Evolutionary conservation across 169 alveolate species (phyloP), one percentile per base, ranked within the genome.

Genomic region (Fabrea salina): DNA sequence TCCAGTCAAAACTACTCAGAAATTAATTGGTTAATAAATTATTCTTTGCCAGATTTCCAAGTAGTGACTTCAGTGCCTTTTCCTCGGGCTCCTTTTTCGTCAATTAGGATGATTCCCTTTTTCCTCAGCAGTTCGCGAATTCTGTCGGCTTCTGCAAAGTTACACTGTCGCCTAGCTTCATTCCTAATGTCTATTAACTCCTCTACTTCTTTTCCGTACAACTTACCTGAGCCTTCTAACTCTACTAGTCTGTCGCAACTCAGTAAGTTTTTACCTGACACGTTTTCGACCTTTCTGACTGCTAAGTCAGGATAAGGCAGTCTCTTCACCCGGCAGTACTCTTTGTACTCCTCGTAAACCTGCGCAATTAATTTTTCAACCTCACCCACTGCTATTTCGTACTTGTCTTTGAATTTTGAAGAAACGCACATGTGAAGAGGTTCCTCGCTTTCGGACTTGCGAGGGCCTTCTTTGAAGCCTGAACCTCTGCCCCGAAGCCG

Each of bases 401-500:
- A 86, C 59, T 86, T 90, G 56, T 91, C 91, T n/a, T 70, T 80
- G 82, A 83, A 91, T 82, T 87, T 90, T 1, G 96, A 90, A 44
- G 90, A 83, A 4, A 94, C 91, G 80, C 96, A 94, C 72, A 91
- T 75, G 87, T 94, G 91, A 16, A 94, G 86, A 8, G 95, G 92
- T 44, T 94, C 97, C 16, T 83, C 59, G 59, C 87, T 82, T 64
- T 76, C 85, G 67, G 33, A 13, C 19, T 79, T 72, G 32, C 84
- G 74, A 3, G 96, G 94, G 33, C 96, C 94, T 86, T 91, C 96
- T 80, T 91, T 94, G 79, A 88, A 91, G 7, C 96, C 97, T 0
- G 97, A 94, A 6, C 97, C 97, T 59, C 71, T 84, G 27, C 97
- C 97, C 82, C 95, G 80, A 30, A 94, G 84, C 72, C 95, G 82